Conservation (phyloP, 495 filamentous ascomycete species). For the Tricharina praecox region DNA sequence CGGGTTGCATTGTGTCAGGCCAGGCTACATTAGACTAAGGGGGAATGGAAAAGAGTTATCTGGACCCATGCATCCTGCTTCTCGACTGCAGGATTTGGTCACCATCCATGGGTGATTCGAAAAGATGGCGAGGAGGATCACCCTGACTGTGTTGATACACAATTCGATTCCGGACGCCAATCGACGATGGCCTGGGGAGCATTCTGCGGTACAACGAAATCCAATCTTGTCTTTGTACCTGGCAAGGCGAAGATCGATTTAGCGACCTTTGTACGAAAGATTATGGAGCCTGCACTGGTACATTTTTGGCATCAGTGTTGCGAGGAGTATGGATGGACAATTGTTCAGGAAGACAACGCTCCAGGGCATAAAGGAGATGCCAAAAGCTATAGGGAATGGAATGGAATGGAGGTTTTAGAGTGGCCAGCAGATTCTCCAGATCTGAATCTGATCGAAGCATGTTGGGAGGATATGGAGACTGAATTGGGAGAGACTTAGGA, state of each 20-base stretch:
- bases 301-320: constrained; percentile 11
- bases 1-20: constrained; percentile 9
- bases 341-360: constrained; percentile 11
- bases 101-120: constrained; percentile 6
- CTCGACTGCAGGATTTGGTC: constrained; percentile 7
- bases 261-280: neutral
- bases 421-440: constrained; percentile 10
- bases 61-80: constrained; percentile 12
- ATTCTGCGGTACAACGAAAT: constrained; percentile 10
- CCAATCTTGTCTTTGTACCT: constrained; percentile 8
- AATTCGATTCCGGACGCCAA: constrained; percentile 4
- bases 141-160: constrained; percentile 11
- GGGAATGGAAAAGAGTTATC: constrained; percentile 8
- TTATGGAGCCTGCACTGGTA: constrained; percentile 10
- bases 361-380: constrained; percentile 8
- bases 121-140: constrained; percentile 6
- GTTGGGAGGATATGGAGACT: constrained; percentile 10
- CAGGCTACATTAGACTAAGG: constrained; percentile 8
- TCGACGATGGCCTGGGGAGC: constrained; percentile 7
- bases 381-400: neutral
- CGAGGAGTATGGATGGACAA: constrained; percentile 10
- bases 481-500: constrained; percentile 7
- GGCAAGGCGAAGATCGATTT: constrained; percentile 9
- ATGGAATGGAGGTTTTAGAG: neutral
- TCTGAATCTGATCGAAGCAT: constrained; percentile 13